Evolutionary conservation across 1,284 basidiomycete species (phyloP), one percentile per base, ranked within the genome.

Genomic region (Ceraceosorus bombacis): DNA sequence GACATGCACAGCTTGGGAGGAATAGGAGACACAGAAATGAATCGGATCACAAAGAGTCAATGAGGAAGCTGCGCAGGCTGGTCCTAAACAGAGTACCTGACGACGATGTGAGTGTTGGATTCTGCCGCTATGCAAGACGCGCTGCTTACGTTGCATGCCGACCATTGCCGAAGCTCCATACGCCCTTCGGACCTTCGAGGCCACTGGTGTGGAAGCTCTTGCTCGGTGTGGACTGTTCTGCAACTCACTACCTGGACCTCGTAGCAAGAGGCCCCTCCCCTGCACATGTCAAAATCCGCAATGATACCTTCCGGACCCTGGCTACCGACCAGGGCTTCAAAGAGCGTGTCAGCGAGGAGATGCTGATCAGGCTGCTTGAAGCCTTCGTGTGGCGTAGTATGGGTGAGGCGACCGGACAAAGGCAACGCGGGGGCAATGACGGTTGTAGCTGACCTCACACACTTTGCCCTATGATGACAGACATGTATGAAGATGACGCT

Each of bases 331-430:
- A 86, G 65, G 88, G 88, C 7, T 98, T 97, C 81, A 93, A 94
- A 78, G 88, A 90, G 72, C 86, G 88, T 56, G 94, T 98, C 13
- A 85, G 88, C 40, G 92, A 97, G 78, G 91, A 93, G 69, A 94
- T 93, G 88, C 84, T 97, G n/a, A 87, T 97, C 62, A 84, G 94
- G 37, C 79, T 96, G 12, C 81, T 98, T 37, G 94, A 98, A 74
- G 94, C 93, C 0, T 97, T 96, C 78, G 93, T 95, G 2, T 98
- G 94, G 94, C 83, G 88, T 68, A 90, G 88, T 79, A 83, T 88
- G 67, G 88, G 89, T 88, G 60, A 51, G 81, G 67, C 17, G 37
- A 36, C 41, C 1, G n/a, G 13, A 10, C 41, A 17, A 9, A 54
- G 53, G 52, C 6, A 53, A 46, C 17, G 39, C 39, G 43, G 2